Evolutionary conservation across 371 early-diverging fungal genomes (phyloP).

Genomic region (Entomophthora muscae): DNA sequence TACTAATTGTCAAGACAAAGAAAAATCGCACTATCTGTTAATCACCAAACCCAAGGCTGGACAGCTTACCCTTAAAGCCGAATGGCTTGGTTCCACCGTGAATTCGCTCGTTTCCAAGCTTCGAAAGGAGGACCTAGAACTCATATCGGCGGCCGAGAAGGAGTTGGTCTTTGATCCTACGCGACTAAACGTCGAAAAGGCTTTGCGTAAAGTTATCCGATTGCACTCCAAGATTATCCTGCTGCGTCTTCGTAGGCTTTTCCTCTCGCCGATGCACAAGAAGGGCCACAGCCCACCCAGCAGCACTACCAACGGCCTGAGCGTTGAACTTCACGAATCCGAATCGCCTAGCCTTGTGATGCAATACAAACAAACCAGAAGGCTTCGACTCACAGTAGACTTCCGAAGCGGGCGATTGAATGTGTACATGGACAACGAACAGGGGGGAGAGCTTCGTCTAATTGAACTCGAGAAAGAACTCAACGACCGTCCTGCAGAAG

Average conservation of each 20-base stretch:
- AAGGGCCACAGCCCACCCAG: no score
- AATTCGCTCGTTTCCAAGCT: not conserved
- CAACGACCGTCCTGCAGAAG: not conserved
- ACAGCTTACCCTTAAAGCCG: not conserved
- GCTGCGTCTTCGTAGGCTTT: not conserved
- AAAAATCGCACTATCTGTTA: not conserved
- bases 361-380: not conserved
- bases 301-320: not conserved
- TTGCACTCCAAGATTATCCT: slow-evolving; percentile 4
- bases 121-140: not conserved
- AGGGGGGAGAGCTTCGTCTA: not conserved
- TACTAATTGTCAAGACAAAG: not conserved
- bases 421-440: not conserved
- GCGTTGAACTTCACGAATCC: not conserved
- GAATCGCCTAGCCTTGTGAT: not conserved
- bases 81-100: not conserved
- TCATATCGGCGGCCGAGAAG: not conserved
- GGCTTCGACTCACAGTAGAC: slow-evolving; percentile 1
- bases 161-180: not conserved
- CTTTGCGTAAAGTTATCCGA: not conserved
- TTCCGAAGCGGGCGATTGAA: not conserved
- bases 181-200: slow-evolving; percentile 1
- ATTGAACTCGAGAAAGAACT: not conserved
- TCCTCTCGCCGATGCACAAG: not conserved
- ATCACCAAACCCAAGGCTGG: not conserved